Conservation (phyloP, 768 basidiomycete genomes). For the Boletus rubropictus region DNA sequence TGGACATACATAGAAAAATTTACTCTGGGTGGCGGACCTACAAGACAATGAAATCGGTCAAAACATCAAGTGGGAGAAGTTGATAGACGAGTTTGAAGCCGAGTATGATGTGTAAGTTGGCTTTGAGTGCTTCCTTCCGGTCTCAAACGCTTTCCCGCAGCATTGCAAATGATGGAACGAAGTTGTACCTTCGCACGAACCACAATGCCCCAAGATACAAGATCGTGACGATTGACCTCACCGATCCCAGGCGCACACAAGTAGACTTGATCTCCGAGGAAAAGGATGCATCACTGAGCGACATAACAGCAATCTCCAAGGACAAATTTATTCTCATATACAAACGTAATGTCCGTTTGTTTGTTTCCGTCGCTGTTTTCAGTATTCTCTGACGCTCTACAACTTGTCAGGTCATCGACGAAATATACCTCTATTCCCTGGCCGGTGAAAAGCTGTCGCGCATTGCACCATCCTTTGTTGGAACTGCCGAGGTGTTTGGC, state of each 20-base stretch:
- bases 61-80: constrained; percentile 66
- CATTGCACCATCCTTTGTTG: constrained; percentile 62
- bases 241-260: constrained; percentile 41
- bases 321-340: constrained; percentile 58
- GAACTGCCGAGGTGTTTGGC: constrained; percentile 49
- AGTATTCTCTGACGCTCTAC: constrained; percentile 2
- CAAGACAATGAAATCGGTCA: constrained; percentile 51
- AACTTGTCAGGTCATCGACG: constrained; percentile 58
- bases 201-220: constrained; percentile 60
- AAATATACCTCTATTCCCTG: constrained; percentile 64
- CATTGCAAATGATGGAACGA: constrained; percentile 56
- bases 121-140: background rate
- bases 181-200: constrained; percentile 63
- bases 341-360: constrained; percentile 63
- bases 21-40: constrained; percentile 69
- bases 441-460: constrained; percentile 49
- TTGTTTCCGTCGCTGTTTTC: background rate
- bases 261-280: constrained; percentile 66
- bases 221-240: constrained; percentile 58
- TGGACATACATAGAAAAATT: constrained; percentile 53
- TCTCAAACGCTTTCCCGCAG: constrained; percentile 31
- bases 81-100: constrained; percentile 64
- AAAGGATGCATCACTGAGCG: constrained; percentile 54
- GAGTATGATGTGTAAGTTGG: constrained; percentile 55
- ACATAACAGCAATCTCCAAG: constrained; percentile 42